Evolutionary conservation across 176 grass and related monocot species (phyloP), one percentile per base, ranked within the genome.

Genomic region (Oryza brachyantha): DNA sequence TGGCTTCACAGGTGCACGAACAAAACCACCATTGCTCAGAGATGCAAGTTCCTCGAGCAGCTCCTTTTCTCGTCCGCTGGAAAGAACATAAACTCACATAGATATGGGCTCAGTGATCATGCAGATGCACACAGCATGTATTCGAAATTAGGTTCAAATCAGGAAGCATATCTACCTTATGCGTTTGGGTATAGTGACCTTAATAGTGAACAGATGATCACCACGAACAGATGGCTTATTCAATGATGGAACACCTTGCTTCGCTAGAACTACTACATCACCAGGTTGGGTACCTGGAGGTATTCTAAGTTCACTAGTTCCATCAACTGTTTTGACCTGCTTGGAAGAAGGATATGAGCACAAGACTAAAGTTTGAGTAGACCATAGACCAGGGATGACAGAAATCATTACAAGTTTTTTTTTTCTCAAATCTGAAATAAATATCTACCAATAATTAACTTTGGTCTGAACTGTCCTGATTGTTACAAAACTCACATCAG

Each of bases 251-350:
- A 98, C 96, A 42, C 96, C 96, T 89, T 89, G 83, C 80, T 90
- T 98, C 6, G 92, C 90, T 75, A 98, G 77, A 79, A 91, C 87
- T 61, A 93, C 70, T 62, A 94, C 83, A 78, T 98, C 96, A 78
- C 92, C 87, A 88, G 96, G 96, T 85, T 98, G 96, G 77, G 92
- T 94, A 43, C 96, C 96, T 61, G 96, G 73, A 83, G 96, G 92
- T 92, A 98, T 87, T 90, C 87, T 85, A 88, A 98, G 92, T 79
- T 85, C 88, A 70, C 83, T 93, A 66, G 31, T 75, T 78, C 96
- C 96, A 26, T 91, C 88, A 83, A 94, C 92, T 64, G 86, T 94
- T 78, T 89, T 94, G 29, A 98, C 95, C 95, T 97, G 87, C 72
- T 85, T 79, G 7, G 25, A 24, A 84, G 42, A 90, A 88, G 2